Percentiles rank a stretch among this genome's conserved stretches.
These are phyloP conservation scores for Candida pseudoglaebosa DNA, from an alignment of 805 yeast species.

Conservation along the genomic window DNA sequence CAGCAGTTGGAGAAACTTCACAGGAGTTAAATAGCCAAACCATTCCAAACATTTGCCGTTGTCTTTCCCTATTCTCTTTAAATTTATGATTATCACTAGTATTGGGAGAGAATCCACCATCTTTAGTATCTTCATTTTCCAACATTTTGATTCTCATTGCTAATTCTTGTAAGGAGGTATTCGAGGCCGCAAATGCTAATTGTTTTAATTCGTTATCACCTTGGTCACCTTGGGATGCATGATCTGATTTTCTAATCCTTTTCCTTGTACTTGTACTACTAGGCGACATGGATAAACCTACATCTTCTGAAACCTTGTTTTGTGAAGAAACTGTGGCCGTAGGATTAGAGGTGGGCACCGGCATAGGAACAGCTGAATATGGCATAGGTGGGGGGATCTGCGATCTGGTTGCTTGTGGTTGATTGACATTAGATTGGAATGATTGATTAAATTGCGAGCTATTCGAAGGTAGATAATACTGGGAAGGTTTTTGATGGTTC, in stretches of 20 bases:
- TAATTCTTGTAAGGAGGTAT: conserved; percentile 38
- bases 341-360: background rate
- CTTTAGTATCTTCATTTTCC: conserved; percentile 25
- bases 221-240: conserved; percentile 28
- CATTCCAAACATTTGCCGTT: conserved; percentile 76
- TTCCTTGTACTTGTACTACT: conserved; percentile 11
- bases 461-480: conserved; percentile 1
- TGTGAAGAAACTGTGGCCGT: background rate
- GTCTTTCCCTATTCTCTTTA: conserved; percentile 43
- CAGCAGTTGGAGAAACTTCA: conserved; percentile 42
- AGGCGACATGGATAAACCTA: background rate
- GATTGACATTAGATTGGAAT: conserved; percentile 1
- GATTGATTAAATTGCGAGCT: conserved; percentile 4
- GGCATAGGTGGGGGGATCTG: conserved; percentile 1
- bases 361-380: background rate
- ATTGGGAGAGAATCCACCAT: conserved; percentile 6
- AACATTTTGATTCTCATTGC: conserved; percentile 43
- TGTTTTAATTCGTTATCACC: conserved; percentile 36
- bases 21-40: conserved; percentile 73
- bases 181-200: conserved; percentile 29
- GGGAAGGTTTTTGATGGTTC: conserved; percentile 2
- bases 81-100: conserved; percentile 6
- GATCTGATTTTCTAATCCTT: conserved; percentile 26
- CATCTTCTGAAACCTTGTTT: background rate
- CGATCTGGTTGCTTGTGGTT: background rate